Evolutionary conservation across 2,329 filamentous ascomycete genomes (phyloP), one percentile per base, ranked within the genome.

Genomic region (Colletotrichum chlorophyti): DNA sequence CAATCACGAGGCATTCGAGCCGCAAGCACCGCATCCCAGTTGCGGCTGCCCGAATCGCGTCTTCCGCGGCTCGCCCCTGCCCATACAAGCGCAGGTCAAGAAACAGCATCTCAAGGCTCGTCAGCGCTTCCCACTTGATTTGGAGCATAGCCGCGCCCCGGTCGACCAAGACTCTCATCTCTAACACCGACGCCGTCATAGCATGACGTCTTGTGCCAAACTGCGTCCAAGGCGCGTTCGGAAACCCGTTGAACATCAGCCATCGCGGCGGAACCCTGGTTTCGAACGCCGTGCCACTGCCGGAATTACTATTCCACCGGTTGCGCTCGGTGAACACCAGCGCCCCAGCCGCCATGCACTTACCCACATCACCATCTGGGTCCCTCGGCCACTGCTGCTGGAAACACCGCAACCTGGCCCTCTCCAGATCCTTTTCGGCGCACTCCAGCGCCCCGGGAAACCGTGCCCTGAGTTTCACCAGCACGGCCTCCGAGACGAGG

Each of bases 71-170:
- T 24, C 9, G 11, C 2, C 47, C 55, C 2, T 32, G 40, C 10
- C 47, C 42, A 15, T 59, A 60, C 10, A 46, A 29, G 0, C 58
- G 53, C 27, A 60, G 46, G 35, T 60, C 58, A 11, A 60, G 46
- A n/a, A 58, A 60, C 6, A 60, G 32, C 7, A 17, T 58, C 46
- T 60, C 58, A 10, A 60, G 41, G 29, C 27, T 45, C 29, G 46
- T 42, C 58, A 60, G 47, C 14, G 26, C 46, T 6, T 15, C 9
- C 58, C 58, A 60, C 8, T 37, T 41, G 8, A 60, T 34, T 17
- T 43, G 40, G 11, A 47, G 3, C 19, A 51, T 21, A 6, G 31
- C 46, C 21, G 15, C 17, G 1, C 24, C 55, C 31, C 19, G 23
- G 17, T 57, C 38, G 14, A 60, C 31, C 19, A 60, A 19, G 10